phyloP scores from a whole-genome alignment of 2,329 filamentous ascomycete species.

The Didymella lethalis region DNA sequence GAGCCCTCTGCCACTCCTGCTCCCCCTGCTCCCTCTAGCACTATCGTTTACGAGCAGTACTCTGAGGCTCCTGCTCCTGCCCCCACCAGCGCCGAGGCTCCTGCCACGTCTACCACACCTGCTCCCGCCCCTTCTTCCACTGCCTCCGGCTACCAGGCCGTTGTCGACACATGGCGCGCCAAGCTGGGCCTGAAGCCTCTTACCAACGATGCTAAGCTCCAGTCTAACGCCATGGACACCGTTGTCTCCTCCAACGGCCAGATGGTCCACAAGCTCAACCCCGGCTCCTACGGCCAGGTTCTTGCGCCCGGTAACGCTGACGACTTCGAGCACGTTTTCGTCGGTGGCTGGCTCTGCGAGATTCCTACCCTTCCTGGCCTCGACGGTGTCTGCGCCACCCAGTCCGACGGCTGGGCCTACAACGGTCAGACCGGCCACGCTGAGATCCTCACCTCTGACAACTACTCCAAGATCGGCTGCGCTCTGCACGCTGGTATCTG shows the following conservation, averaged over 20 bases:
- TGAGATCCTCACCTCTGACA: constrained; percentile 38
- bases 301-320: constrained; percentile 38
- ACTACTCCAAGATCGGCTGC: constrained; percentile 46
- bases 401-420: constrained; percentile 42
- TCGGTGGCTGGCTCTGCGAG: constrained; percentile 50
- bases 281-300: constrained; percentile 40
- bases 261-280: constrained; percentile 46
- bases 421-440: constrained; percentile 44
- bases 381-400: constrained; percentile 33
- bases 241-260: constrained; percentile 37
- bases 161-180: constrained; percentile 38
- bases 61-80: constrained; percentile 21
- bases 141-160: constrained; percentile 36
- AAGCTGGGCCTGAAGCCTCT: constrained; percentile 40
- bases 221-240: constrained; percentile 37
- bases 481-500: constrained; percentile 35
- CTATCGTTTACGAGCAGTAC: constrained; percentile 15
- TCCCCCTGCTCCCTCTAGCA: constrained; percentile 7
- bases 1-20: constrained; percentile 11
- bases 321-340: constrained; percentile 42
- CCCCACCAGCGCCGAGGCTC: constrained; percentile 19
- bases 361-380: constrained; percentile 37
- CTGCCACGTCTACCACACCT: constrained; percentile 22
- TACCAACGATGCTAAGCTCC: constrained; percentile 30
- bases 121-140: constrained; percentile 20